Percentiles rank a stretch among this genome's conserved stretches.
Conservation (phyloP, 2,329 filamentous ascomycete species). For the Monascus ruber region DNA sequence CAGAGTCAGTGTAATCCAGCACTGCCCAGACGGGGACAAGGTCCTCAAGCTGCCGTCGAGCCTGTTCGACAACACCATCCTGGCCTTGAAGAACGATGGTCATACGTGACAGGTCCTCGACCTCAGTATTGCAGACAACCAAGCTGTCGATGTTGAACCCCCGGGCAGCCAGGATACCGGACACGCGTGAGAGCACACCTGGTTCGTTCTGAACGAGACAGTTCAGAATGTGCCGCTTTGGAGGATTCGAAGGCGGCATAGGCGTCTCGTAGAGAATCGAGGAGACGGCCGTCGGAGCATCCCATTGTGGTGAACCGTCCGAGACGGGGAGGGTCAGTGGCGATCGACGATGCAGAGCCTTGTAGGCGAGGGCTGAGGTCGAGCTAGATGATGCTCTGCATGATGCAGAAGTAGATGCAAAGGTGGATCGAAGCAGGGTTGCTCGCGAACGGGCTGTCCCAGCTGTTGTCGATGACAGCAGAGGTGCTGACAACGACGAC, state of each 20-base stretch:
- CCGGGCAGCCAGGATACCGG: slow-evolving; percentile 85
- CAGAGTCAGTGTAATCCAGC: slow-evolving; percentile 84
- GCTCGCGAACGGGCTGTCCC: slow-evolving; percentile 15
- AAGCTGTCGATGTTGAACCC: slow-evolving; percentile 99
- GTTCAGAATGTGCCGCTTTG: slow-evolving; percentile 93
- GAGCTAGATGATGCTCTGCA: slow-evolving; percentile 43
- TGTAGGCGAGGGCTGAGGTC: slow-evolving; percentile 92
- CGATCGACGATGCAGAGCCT: slow-evolving; percentile 84
- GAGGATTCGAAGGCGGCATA: slow-evolving; percentile 65
- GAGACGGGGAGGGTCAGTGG: slow-evolving; percentile 71
- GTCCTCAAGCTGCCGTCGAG: slow-evolving; percentile 87
- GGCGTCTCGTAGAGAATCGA: slow-evolving; percentile 99
- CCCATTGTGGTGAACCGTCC: slow-evolving; percentile 66
- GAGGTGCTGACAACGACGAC: slow-evolving; percentile 10
- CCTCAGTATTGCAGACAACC: slow-evolving; percentile 95
- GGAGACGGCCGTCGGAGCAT: slow-evolving; percentile 84
- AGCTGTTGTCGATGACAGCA: slow-evolving; percentile 14
- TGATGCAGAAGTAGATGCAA: slow-evolving; percentile 2
- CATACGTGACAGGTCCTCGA: slow-evolving; percentile 94
- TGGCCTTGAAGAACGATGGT: slow-evolving; percentile 95
- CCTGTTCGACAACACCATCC: slow-evolving; percentile 95
- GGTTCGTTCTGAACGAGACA: slow-evolving; percentile 98
- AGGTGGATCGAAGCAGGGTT: slow-evolving; percentile 12
- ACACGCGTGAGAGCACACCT: slow-evolving; percentile 90
- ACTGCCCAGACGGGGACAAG: slow-evolving; percentile 97